These are phyloP conservation scores for Mikania micrantha DNA, from an alignment of 129 eudicot genomes.

Conservation along the genomic window DNA sequence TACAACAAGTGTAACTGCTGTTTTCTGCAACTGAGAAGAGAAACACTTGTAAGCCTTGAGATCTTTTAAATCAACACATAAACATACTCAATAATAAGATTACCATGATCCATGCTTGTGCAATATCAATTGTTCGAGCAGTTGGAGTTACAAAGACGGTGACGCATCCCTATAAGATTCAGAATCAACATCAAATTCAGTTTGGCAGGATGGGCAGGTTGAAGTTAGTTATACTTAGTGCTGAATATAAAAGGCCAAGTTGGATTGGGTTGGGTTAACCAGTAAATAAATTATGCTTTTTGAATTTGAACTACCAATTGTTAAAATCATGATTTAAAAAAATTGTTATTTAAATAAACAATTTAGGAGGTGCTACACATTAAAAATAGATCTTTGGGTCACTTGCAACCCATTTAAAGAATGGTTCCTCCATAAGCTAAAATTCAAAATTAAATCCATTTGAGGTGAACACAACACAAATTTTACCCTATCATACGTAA, in stretches of 20 bases:
- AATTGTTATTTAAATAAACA: neutral
- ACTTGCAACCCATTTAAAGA: no score
- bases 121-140: slow-evolving; percentile 86
- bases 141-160: slow-evolving; percentile 94
- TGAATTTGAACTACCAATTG: neutral
- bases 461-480: neutral
- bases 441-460: no score
- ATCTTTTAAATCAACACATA: neutral
- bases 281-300: neutral
- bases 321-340: neutral
- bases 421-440: no score
- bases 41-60: slow-evolving; percentile 6
- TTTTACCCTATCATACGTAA: neutral
- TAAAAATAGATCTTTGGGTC: neutral
- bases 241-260: neutral
- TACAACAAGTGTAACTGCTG: slow-evolving; percentile 67
- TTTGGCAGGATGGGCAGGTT: neutral
- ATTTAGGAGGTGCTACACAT: neutral
- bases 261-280: neutral
- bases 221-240: neutral
- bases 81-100: slow-evolving; percentile 1
- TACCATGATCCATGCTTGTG: slow-evolving; percentile 94
- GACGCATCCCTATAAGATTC: slow-evolving; percentile 70
- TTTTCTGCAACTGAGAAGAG: slow-evolving; percentile 46
- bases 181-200: slow-evolving; percentile 6